These are phyloP conservation scores for Simplicillium sp. DNA, from an alignment of 2,329 filamentous ascomycete genomes.

Conservation along the genomic window DNA sequence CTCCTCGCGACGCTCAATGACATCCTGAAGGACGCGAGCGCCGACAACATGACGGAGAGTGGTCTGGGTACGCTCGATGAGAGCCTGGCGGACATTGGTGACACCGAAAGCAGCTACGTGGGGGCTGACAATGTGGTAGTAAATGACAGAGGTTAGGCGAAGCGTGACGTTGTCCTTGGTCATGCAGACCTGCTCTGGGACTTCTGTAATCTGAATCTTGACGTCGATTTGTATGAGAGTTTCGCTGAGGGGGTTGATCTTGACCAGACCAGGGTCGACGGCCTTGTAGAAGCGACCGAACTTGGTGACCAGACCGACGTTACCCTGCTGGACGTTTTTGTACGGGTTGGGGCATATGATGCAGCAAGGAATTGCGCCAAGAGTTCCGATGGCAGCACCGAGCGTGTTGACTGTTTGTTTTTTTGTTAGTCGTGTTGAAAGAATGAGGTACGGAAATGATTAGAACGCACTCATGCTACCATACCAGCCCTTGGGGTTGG, in stretches of 20 bases:
- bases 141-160: slow-evolving; percentile 91
- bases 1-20: slow-evolving; percentile 96
- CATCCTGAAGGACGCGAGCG: slow-evolving; percentile 89
- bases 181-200: slow-evolving; percentile 96
- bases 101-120: slow-evolving; percentile 98
- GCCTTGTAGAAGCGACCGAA: slow-evolving; percentile 93
- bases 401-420: slow-evolving; percentile 55
- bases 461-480: slow-evolving; percentile 63
- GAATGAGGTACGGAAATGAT: background rate
- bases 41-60: slow-evolving; percentile 95
- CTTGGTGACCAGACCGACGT: slow-evolving; percentile 90
- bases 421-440: background rate
- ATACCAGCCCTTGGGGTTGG: slow-evolving; percentile 77
- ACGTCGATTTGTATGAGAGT: slow-evolving; percentile 86
- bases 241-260: slow-evolving; percentile 94
- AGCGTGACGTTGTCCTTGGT: slow-evolving; percentile 98
- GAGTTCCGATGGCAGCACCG: slow-evolving; percentile 63
- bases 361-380: slow-evolving; percentile 87
- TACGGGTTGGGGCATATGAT: slow-evolving; percentile 90
- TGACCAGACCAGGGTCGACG: slow-evolving; percentile 92
- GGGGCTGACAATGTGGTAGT: slow-evolving; percentile 93
- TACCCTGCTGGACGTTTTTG: slow-evolving; percentile 84
- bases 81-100: slow-evolving; percentile 86
- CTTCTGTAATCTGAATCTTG: slow-evolving; percentile 98
- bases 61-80: slow-evolving; percentile 95